Conservation (phyloP, 2,329 filamentous ascomycete species). For the Arachnopeziza araneosa region DNA sequence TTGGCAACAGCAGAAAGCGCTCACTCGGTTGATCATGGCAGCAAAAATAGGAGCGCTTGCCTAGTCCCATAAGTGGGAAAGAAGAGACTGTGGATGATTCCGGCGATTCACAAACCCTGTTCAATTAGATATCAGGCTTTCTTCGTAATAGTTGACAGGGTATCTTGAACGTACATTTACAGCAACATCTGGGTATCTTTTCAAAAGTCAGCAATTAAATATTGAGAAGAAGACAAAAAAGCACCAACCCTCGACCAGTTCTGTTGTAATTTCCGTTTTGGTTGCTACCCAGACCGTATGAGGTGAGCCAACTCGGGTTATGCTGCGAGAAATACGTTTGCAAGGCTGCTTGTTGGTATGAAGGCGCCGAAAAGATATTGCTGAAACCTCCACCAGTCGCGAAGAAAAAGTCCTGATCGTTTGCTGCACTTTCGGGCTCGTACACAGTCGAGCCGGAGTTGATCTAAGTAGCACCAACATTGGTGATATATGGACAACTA, state of each 20-base stretch:
- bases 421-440: constrained; percentile 26
- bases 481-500: constrained; percentile 38
- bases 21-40: constrained; percentile 26
- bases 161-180: not conserved
- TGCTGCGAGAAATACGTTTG: constrained; percentile 35
- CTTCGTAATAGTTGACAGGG: not conserved
- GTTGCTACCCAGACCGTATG: not conserved
- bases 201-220: not conserved
- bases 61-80: constrained; percentile 41
- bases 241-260: not conserved
- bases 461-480: constrained; percentile 33
- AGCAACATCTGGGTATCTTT: not conserved
- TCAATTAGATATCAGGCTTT: not conserved
- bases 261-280: not conserved
- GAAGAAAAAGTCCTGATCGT: constrained; percentile 24
- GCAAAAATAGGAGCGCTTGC: constrained; percentile 44
- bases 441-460: constrained; percentile 10
- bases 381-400: constrained; percentile 40
- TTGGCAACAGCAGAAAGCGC: not conserved
- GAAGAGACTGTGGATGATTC: constrained; percentile 2
- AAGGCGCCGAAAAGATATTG: constrained; percentile 39
- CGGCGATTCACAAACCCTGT: not conserved
- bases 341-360: constrained; percentile 39
- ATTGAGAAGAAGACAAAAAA: not conserved
- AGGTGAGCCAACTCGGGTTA: constrained; percentile 13